Evolutionary conservation across 345 rosid species (phyloP), one percentile per base, ranked within the genome.

Genomic region (Reutealis trisperma): DNA sequence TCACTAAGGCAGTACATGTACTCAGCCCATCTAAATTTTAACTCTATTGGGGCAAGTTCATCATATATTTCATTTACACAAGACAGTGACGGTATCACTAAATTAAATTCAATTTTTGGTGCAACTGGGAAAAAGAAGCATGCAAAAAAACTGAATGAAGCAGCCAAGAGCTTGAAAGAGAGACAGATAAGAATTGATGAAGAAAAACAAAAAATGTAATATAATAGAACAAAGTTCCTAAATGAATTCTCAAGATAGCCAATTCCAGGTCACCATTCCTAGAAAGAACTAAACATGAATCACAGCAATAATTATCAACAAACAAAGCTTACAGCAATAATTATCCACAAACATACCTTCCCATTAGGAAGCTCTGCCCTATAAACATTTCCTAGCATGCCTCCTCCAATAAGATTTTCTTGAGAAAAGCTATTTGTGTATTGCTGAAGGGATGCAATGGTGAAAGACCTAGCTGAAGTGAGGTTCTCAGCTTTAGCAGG

Each of bases 341-440:
- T 70, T 49, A 67, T 59, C 12, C 52, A 67, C 55, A 71, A 77
- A 15, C 68, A 22, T 89, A 96, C 98, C 97, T 91, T 96, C 62
- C 92, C 92, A 70, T 81, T 76, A 60, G 98, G 93, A 85, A 91
- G 94, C 79, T 90, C 85, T 72, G 99, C 99, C 78, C 88, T 86
- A 71, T 94, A 96, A 75, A 96, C 97, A 83, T 78, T 90, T 61
- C 99, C 99, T 44, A 96, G 92, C 97, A 91, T 96, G 76, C 99
- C 99, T 7, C 85, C 83, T 75, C 97, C 98, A 34, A 96, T 83
- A 67, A 90, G 83, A 84, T 92, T 96, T 71, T 94, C 98, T 84
- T 86, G 97, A 80, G 97, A 88, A 87, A 96, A 96, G 90, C 99
- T 96, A 71, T 91, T 91, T 37, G 99, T 96, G 77, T 86, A 92